Evolutionary conservation across 176 grass and related monocot genomes (phyloP).

Genomic region (Eleusine coracana): DNA sequence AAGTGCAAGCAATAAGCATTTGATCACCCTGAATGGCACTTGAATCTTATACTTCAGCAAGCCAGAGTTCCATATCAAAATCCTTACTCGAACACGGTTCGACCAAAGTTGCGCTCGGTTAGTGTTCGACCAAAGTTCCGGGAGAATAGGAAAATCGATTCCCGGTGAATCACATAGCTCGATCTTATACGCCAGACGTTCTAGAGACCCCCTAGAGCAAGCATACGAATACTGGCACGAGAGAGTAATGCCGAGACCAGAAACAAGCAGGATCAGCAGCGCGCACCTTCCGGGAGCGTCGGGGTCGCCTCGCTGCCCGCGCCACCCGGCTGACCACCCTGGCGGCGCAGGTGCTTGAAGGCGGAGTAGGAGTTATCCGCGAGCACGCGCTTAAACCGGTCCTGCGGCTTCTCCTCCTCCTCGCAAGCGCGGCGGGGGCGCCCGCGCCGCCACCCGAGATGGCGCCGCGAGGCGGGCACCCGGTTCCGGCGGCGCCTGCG

Average conservation of each 20-base stretch:
- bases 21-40: neutral
- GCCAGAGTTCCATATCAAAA: neutral
- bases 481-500: slow-evolving; percentile 28
- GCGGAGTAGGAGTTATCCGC: slow-evolving; percentile 79
- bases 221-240: neutral
- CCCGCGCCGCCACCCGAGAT: slow-evolving; percentile 11
- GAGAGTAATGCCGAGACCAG: slow-evolving; percentile 25
- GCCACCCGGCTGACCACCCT: slow-evolving; percentile 25
- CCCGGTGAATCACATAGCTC: neutral
- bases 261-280: neutral
- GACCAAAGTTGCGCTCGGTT: neutral
- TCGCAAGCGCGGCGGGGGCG: slow-evolving; percentile 51
- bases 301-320: slow-evolving; percentile 15
- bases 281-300: slow-evolving; percentile 21
- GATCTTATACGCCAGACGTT: neutral
- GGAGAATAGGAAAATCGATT: neutral
- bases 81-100: neutral
- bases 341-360: slow-evolving; percentile 78
- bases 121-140: slow-evolving; percentile 31
- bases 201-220: neutral
- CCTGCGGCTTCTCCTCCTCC: slow-evolving; percentile 75
- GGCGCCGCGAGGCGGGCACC: slow-evolving; percentile 18
- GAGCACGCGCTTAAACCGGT: slow-evolving; percentile 73
- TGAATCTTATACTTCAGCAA: neutral
- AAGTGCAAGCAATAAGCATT: neutral